Evolutionary conservation across 768 basidiomycete species (phyloP).

Genomic region (Termitomyces sp.): DNA sequence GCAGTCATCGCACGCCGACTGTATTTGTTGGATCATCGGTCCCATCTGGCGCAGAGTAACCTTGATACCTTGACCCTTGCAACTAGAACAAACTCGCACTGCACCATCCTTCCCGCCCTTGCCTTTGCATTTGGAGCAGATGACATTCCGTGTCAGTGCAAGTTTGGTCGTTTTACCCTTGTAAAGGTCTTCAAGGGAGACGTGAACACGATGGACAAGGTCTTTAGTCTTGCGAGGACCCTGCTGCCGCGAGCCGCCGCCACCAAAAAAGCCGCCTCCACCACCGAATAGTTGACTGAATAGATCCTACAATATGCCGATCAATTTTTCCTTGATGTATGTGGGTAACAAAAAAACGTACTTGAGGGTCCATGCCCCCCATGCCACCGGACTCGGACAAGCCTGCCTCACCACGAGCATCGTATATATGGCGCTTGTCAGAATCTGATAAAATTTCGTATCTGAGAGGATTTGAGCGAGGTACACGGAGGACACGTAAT

Average conservation of each 20-base stretch:
- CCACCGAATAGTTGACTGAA: conserved; percentile 96
- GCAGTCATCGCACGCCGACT: conserved; percentile 92
- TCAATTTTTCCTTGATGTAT: neutral
- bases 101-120: conserved; percentile 98
- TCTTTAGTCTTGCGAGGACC: conserved; percentile 95
- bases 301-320: conserved; percentile 55
- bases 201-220: conserved; percentile 93
- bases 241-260: conserved; percentile 50
- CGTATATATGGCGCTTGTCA: conserved; percentile 78
- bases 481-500: conserved; percentile 5
- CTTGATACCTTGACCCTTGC: conserved; percentile 87
- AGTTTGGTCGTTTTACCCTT: conserved; percentile 99
- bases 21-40: conserved; percentile 99
- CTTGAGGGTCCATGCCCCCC: conserved; percentile 97
- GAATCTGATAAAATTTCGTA: conserved; percentile 92
- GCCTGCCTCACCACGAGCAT: conserved; percentile 90
- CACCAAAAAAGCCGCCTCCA: conserved; percentile 68
- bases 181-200: conserved; percentile 98
- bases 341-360: conserved; percentile 22
- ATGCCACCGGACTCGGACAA: conserved; percentile 81
- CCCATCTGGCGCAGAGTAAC: conserved; percentile 95
- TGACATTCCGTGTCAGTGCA: conserved; percentile 90
- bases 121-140: conserved; percentile 91
- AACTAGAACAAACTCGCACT: conserved; percentile 70
- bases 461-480: conserved; percentile 31